Percentiles rank a stretch among this genome's conserved stretches.
Evolutionary conservation across 306 rosid genomes (phyloP).

Genomic region (Benincasa hispida): DNA sequence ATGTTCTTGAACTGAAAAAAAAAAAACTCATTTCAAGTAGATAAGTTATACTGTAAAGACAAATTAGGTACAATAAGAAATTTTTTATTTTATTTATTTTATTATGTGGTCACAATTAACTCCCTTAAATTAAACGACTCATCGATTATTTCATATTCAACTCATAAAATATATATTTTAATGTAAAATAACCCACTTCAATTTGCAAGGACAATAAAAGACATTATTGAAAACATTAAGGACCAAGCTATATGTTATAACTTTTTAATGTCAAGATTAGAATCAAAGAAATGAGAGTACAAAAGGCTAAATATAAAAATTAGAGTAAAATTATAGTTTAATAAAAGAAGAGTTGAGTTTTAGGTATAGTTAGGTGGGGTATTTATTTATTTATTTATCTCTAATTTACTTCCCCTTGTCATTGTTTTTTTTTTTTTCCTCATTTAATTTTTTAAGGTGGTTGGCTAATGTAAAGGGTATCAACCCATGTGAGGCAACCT

Average conservation of each 20-base stretch:
- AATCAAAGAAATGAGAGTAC: neutral
- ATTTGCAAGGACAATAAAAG: neutral
- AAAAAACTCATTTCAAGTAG: too few species aligned
- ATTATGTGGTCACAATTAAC: neutral
- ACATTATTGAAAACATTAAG: neutral
- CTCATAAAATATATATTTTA: too few species aligned
- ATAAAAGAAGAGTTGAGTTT: neutral
- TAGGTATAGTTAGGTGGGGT: constrained; percentile 9
- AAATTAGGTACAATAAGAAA: neutral
- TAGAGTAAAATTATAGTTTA: neutral
- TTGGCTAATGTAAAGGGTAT: constrained; percentile 24
- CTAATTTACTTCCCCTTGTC: too few species aligned
- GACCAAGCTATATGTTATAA: neutral
- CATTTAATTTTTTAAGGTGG: neutral
- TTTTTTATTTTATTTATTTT: too few species aligned
- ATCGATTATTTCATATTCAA: too few species aligned
- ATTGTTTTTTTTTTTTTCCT: neutral
- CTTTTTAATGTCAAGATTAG: neutral
- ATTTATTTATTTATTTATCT: neutral
- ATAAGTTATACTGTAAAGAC: neutral
- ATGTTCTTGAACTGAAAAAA: too few species aligned
- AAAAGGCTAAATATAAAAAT: neutral
- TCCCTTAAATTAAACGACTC: too few species aligned
- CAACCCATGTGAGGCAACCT: constrained; percentile 30
- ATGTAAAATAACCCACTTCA: too few species aligned